phyloP scores from a whole-genome alignment of 495 filamentous ascomycete species.

The Penicillium waksmanii region DNA sequence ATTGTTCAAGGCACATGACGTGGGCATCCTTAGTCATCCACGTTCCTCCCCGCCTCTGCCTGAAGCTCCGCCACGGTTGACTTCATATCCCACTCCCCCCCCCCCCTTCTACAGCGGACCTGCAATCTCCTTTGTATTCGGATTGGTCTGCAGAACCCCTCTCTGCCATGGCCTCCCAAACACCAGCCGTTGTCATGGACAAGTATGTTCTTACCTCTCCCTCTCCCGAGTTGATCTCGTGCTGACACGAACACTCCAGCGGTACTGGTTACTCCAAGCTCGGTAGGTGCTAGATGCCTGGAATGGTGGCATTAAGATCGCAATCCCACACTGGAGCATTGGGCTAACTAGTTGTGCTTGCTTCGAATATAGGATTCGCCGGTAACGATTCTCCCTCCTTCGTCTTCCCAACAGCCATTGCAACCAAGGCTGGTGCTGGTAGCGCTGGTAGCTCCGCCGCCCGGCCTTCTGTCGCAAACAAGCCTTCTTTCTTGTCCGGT shows the following conservation, averaged over 20 bases:
- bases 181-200: conserved; percentile 99
- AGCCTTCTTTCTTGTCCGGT: conserved; percentile 92
- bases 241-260: conserved; percentile 55
- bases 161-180: conserved; percentile 86
- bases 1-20: conserved; percentile 24
- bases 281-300: conserved; percentile 57
- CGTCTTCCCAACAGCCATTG: conserved; percentile 98
- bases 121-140: conserved; percentile 13
- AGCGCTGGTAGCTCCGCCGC: conserved; percentile 77
- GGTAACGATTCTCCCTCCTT: conserved; percentile 99
- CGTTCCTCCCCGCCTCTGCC: conserved; percentile 35
- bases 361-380: conserved; percentile 76
- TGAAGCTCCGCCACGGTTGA: conserved; percentile 33
- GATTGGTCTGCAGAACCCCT: conserved; percentile 26
- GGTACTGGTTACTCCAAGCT: conserved; percentile 99
- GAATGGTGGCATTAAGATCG: conserved; percentile 9
- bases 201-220: conserved; percentile 69
- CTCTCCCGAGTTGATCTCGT: conserved; percentile 21
- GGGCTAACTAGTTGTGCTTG: conserved; percentile 32
- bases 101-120: conserved; percentile 9
- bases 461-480: conserved; percentile 86
- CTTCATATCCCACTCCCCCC: conserved; percentile 22
- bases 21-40: conserved; percentile 28
- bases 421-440: conserved; percentile 79
- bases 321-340: conserved; percentile 21